Conservation (phyloP, 257 asterid genomes). For the Orobanche coerulescens region DNA sequence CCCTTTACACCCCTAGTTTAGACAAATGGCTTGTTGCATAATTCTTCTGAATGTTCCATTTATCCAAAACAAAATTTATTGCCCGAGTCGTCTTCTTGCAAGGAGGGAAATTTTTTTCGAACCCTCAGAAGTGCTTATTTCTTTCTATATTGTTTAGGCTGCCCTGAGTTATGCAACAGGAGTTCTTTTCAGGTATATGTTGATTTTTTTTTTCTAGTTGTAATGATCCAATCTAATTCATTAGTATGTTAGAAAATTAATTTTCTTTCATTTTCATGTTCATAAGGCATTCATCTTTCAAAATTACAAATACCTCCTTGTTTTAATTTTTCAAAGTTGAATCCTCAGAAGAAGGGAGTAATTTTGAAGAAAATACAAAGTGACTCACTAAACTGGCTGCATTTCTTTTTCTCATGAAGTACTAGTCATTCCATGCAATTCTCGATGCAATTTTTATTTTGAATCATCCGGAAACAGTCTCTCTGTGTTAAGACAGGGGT, state of each 20-base stretch:
- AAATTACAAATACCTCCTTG: too few relatives aligned
- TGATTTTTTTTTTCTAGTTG: background rate
- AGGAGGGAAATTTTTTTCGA: conserved; percentile 7
- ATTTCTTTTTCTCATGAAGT: too few relatives aligned
- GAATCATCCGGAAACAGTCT: too few relatives aligned
- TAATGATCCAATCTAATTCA: background rate
- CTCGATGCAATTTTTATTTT: too few relatives aligned
- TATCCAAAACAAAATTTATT: background rate
- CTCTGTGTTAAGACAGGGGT: too few relatives aligned
- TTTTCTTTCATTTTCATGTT: background rate
- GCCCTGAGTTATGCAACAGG: conserved; percentile 55
- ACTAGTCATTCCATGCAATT: too few relatives aligned
- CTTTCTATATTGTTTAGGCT: conserved; percentile 36
- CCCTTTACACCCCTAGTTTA: background rate
- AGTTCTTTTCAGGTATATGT: conserved; percentile 43
- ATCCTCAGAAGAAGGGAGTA: too few relatives aligned
- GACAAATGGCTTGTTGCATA: background rate
- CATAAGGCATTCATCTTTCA: background rate
- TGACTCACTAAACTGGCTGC: too few relatives aligned
- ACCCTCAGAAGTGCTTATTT: conserved; percentile 15
- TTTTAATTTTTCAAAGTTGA: too few relatives aligned
- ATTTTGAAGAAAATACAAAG: too few relatives aligned
- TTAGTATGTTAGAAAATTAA: background rate
- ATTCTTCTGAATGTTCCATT: background rate
- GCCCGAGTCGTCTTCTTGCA: background rate